These are phyloP conservation scores for Scleroderma bovista DNA, from an alignment of 768 basidiomycete species.

Conservation along the genomic window DNA sequence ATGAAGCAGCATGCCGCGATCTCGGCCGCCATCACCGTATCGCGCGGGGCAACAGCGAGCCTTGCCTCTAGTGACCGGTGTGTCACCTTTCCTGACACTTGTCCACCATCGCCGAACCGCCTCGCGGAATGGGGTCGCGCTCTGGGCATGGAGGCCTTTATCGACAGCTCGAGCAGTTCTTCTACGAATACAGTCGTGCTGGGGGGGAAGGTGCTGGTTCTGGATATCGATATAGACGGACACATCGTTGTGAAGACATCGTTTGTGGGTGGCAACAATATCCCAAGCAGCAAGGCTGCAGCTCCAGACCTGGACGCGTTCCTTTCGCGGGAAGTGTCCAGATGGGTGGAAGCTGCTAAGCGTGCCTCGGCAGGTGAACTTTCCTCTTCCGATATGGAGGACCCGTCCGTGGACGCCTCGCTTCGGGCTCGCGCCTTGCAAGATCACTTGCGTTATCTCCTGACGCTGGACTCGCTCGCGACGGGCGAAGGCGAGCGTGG, in stretches of 20 bases:
- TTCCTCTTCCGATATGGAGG: conserved; percentile 37
- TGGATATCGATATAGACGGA: conserved; percentile 62
- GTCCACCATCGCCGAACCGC: conserved; percentile 28
- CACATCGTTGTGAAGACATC: conserved; percentile 61
- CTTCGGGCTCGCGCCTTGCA: conserved; percentile 42
- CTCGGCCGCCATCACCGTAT: conserved; percentile 21
- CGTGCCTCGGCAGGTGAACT: conserved; percentile 15
- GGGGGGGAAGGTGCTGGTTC: conserved; percentile 75
- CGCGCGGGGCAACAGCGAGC: conserved; percentile 16
- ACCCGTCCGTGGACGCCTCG: conserved; percentile 46
- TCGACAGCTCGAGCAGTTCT: conserved; percentile 45
- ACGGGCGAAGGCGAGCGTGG: conserved; percentile 50
- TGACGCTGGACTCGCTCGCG: conserved; percentile 67
- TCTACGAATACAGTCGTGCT: conserved; percentile 50
- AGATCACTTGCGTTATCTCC: conserved; percentile 60
- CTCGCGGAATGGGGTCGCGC: conserved; percentile 57
- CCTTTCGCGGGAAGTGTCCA: conserved; percentile 48
- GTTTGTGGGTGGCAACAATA: conserved; percentile 52
- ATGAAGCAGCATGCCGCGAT: conserved; percentile 59
- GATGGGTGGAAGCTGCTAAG: conserved; percentile 47
- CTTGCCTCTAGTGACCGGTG: conserved; percentile 16
- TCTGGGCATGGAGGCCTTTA: conserved; percentile 72
- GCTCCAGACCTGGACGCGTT: conserved; percentile 52
- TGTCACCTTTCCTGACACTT: conserved; percentile 24
- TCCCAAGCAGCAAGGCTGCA: conserved; percentile 41